Base-by-base conservation (phyloP, 768 basidiomycete genomes). In the Leccinum sublutescens region DNA sequence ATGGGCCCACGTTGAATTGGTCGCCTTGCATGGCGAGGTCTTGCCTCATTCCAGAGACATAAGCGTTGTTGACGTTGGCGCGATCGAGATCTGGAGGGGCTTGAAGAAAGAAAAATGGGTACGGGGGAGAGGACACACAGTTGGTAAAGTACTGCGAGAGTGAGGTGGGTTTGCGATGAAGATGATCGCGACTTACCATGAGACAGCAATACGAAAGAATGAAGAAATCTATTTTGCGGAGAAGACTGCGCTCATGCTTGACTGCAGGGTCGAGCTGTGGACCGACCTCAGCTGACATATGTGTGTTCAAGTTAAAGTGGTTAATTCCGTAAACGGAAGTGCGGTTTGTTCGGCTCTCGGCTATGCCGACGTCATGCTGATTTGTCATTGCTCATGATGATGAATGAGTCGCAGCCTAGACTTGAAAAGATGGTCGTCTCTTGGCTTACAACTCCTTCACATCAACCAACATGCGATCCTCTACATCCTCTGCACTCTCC, bases 21-120 rank as follows among this genome's bases (percentile, higher is more conserved):
- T 80, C 85, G 40, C 86, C 86, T 47, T 76, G 69, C 85, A 89
- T 86, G 57, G 79, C 64, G 38, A 90, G 77, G 21, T 87, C 87
- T 70, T 89, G 85, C 61, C 80, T 85, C 87, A 91, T 88, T 6
- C 88, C 88, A 5, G 86, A 88, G n/a, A 88, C 85, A 70, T 88
- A 89, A 11, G 88, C 88, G 71, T 90, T 90, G 63, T 78, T 77
- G 29, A 89, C 76, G 70, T 88, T 88, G 33, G 86, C 85, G 57
- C 86, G 75, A 69, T 88, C 86, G 21, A 89, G 76, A 71, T 88
- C 85, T 88, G 62, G 6, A 27, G 23, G 27, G 11, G 19, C 1
- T 49, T 23, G 23, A 2, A 23, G n/a, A 8, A 14, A 15, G 45
- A 7, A 11, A 23, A 6, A 7, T 12, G 15, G 21, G 15, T 29